A percentile compares a stretch with the other conserved stretches of the same genome.
phyloP scores from a whole-genome alignment of 2,329 filamentous ascomycete genomes.

The Botrytis deweyae region DNA sequence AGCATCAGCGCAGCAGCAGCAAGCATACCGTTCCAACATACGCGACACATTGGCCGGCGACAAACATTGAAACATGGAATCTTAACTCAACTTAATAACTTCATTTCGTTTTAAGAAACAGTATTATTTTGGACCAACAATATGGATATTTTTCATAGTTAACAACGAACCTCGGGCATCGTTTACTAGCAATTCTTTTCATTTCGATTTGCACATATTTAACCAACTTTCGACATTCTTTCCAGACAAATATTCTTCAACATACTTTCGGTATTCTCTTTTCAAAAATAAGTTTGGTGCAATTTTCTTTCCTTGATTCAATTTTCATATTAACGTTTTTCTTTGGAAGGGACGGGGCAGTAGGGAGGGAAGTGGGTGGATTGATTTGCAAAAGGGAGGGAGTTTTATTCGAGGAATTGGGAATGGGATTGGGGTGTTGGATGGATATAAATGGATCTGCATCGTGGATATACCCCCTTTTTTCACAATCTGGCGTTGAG shows the following conservation, averaged over 20 bases:
- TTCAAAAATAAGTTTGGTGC: background rate
- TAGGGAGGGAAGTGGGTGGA: background rate
- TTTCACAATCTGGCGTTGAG: background rate
- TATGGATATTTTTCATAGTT: background rate
- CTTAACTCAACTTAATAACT: background rate
- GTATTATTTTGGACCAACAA: constrained; percentile 8
- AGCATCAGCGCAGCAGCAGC: background rate
- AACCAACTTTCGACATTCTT: background rate
- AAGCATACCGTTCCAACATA: background rate
- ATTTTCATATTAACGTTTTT: background rate
- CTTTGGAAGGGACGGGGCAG: background rate
- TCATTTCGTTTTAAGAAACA: background rate
- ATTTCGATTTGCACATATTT: background rate
- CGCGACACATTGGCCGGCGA: background rate
- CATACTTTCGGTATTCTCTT: background rate
- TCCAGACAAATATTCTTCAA: background rate
- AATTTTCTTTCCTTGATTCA: background rate
- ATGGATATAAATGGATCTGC: constrained; percentile 17
- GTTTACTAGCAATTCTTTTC: background rate
- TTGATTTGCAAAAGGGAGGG: background rate
- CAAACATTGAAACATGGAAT: background rate
- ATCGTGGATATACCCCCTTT: constrained; percentile 7
- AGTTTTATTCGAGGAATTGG: background rate
- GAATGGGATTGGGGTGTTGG: background rate
- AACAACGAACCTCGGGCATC: background rate